Conservation (phyloP, 805 yeast genomes). For the Saccharomycopsis oosterbeekiorum region DNA sequence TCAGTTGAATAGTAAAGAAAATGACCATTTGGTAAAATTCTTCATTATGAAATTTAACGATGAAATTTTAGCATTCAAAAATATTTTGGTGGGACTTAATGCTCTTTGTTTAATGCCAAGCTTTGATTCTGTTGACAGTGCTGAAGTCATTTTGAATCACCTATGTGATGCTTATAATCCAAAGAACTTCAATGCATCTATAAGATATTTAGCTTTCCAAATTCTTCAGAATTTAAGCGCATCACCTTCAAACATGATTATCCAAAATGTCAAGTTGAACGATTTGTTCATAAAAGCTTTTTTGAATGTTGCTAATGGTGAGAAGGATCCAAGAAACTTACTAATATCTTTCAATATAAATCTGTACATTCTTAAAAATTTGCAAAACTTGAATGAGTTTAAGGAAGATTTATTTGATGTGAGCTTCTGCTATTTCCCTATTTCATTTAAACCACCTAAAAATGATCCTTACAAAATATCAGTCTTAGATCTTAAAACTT, state of each 20-base stretch:
- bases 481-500: slow-evolving; percentile 54
- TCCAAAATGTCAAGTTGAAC: slow-evolving; percentile 20
- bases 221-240: slow-evolving; percentile 33
- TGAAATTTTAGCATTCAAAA: slow-evolving; percentile 46
- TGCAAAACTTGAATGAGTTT: slow-evolving; percentile 32
- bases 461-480: slow-evolving; percentile 83
- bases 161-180: slow-evolving; percentile 40
- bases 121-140: slow-evolving; percentile 28
- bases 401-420: slow-evolving; percentile 74
- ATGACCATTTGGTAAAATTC: slow-evolving; percentile 45
- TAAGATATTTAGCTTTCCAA: slow-evolving; percentile 50
- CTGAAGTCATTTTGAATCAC: slow-evolving; percentile 30
- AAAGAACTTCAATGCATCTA: slow-evolving; percentile 47
- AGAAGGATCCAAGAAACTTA: slow-evolving; percentile 89
- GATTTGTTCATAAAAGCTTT: slow-evolving; percentile 46
- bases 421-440: slow-evolving; percentile 92
- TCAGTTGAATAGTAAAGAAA: slow-evolving; percentile 33
- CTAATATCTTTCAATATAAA: slow-evolving; percentile 57
- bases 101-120: slow-evolving; percentile 44
- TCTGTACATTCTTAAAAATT: slow-evolving; percentile 32
- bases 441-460: slow-evolving; percentile 75
- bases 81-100: slow-evolving; percentile 44
- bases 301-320: slow-evolving; percentile 67
- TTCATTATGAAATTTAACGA: slow-evolving; percentile 49
- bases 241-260: slow-evolving; percentile 23